A percentile compares a stretch with the other conserved stretches of the same genome.
These are phyloP conservation scores for Botrytis pseudocinerea DNA, from an alignment of 2,329 filamentous ascomycete genomes.

Conservation along the genomic window DNA sequence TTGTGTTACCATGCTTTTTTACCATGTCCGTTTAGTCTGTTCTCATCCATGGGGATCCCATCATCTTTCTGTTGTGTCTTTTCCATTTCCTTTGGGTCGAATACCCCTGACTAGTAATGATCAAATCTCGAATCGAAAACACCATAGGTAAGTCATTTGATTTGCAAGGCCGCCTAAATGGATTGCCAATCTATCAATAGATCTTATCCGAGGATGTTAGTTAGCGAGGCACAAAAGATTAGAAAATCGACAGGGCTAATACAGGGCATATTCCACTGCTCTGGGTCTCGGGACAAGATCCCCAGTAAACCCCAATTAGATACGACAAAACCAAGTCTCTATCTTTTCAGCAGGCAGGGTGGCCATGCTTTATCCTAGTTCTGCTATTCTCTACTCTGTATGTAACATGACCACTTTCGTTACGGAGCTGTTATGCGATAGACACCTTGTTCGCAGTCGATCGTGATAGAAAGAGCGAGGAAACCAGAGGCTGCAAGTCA, in stretches of 20 bases:
- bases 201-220: background rate
- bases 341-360: background rate
- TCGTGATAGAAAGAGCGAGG: background rate
- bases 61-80: background rate
- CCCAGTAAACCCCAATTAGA: constrained; percentile 6
- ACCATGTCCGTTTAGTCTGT: background rate
- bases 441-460: background rate
- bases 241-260: constrained; percentile 7
- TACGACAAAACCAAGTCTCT: background rate
- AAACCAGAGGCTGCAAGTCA: background rate
- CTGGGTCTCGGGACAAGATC: constrained; percentile 21
- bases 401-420: constrained; percentile 7
- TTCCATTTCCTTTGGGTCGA: background rate
- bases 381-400: background rate
- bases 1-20: background rate
- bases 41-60: constrained; percentile 13
- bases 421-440: background rate
- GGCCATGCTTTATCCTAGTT: constrained; percentile 10
- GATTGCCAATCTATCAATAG: constrained; percentile 15
- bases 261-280: constrained; percentile 12
- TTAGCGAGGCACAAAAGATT: background rate
- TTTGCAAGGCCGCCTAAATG: background rate
- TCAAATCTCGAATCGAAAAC: background rate
- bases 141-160: constrained; percentile 3
- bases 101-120: constrained; percentile 22